Evolutionary conservation across 768 basidiomycete genomes (phyloP).

Genomic region (Ramaria rubella): DNA sequence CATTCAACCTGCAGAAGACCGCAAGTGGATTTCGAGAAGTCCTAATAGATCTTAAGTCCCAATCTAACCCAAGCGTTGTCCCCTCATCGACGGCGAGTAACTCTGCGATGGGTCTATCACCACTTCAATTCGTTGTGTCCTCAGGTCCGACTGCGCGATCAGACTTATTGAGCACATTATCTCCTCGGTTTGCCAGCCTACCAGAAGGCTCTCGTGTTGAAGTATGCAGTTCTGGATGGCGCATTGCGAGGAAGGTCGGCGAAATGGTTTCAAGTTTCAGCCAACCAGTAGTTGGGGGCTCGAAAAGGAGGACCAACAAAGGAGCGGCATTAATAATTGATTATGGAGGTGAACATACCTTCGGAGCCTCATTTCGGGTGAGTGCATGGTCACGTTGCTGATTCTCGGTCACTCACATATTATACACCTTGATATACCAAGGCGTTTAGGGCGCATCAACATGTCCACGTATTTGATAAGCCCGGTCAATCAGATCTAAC

Average conservation of each 20-base stretch:
- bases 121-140: conserved; percentile 62
- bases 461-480: conserved; percentile 75
- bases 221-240: conserved; percentile 66
- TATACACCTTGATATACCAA: conserved; percentile 26
- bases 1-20: conserved; percentile 48
- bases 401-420: conserved; percentile 1
- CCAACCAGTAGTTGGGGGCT: conserved; percentile 1
- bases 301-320: conserved; percentile 13
- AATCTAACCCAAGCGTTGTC: conserved; percentile 11
- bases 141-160: conserved; percentile 48
- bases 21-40: conserved; percentile 82
- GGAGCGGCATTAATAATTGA: conserved; percentile 75
- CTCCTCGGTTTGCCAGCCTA: conserved; percentile 60
- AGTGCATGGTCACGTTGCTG: conserved; percentile 22
- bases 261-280: conserved; percentile 53
- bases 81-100: conserved; percentile 8
- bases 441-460: conserved; percentile 87
- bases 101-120: conserved; percentile 19
- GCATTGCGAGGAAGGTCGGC: conserved; percentile 60
- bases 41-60: conserved; percentile 45
- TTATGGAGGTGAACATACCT: conserved; percentile 72
- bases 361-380: conserved; percentile 76
- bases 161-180: conserved; percentile 53
- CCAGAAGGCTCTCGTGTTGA: conserved; percentile 73
- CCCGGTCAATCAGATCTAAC: conserved; percentile 92